These are phyloP conservation scores for Hygrophorus pudorinus DNA, from an alignment of 768 basidiomycete species.

Conservation along the genomic window DNA sequence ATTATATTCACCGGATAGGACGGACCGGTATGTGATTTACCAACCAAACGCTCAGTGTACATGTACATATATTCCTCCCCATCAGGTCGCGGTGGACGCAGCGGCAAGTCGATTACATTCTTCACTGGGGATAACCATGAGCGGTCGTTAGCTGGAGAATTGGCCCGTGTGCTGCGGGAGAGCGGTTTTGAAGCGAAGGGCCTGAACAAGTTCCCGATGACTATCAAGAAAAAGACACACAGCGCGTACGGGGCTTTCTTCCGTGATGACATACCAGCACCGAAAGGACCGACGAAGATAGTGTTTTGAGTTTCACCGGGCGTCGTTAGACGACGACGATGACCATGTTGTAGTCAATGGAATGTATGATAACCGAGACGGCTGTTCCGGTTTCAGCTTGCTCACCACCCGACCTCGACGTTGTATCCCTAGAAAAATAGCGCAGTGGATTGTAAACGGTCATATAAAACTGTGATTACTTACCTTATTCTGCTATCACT, in stretches of 20 bases:
- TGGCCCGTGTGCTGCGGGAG: slow-evolving; percentile 84
- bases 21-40: slow-evolving; percentile 54
- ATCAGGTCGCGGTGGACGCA: slow-evolving; percentile 79
- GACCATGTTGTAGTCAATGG: no score
- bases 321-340: no score
- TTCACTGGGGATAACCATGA: slow-evolving; percentile 91
- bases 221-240: slow-evolving; percentile 95
- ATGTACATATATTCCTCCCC: background rate
- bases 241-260: slow-evolving; percentile 84
- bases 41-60: slow-evolving; percentile 5
- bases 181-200: slow-evolving; percentile 67
- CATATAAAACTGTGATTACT: background rate
- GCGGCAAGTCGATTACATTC: slow-evolving; percentile 90
- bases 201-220: slow-evolving; percentile 82
- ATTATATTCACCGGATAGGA: slow-evolving; percentile 86
- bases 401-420: no score
- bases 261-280: slow-evolving; percentile 52
- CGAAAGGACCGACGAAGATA: slow-evolving; percentile 65
- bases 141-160: slow-evolving; percentile 79
- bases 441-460: background rate
- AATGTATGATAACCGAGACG: background rate
- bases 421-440: no score
- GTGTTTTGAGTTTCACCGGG: slow-evolving; percentile 39
- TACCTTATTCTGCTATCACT: background rate
- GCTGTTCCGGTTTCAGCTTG: no score